Conservation (phyloP, 805 yeast genomes). For the Myxozyma kluyveri region DNA sequence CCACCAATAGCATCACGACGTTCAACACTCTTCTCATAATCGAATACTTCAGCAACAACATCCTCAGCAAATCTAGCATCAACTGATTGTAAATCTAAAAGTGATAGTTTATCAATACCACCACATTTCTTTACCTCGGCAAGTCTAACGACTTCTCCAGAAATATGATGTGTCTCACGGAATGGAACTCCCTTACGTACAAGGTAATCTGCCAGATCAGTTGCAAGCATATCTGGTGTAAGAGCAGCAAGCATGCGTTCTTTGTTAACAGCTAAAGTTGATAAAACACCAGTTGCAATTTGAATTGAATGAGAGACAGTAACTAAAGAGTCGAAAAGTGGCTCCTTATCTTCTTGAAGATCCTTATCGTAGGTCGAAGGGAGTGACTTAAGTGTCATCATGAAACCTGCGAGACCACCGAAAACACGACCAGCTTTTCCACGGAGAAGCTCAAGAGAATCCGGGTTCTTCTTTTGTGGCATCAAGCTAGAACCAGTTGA, state of each 20-base stretch:
- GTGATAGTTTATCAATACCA: constrained; percentile 81
- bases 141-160: constrained; percentile 91
- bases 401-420: constrained; percentile 90
- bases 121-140: constrained; percentile 76
- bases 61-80: constrained; percentile 79
- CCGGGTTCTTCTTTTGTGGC: constrained; percentile 99
- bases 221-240: constrained; percentile 98
- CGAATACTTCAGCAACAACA: constrained; percentile 70
- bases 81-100: constrained; percentile 74
- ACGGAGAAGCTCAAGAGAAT: constrained; percentile 87
- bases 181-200: constrained; percentile 98
- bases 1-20: constrained; percentile 97
- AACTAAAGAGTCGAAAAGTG: constrained; percentile 84
- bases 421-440: constrained; percentile 98
- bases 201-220: constrained; percentile 95
- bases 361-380: constrained; percentile 98
- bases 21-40: constrained; percentile 92
- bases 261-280: constrained; percentile 72
- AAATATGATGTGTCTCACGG: constrained; percentile 98
- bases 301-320: constrained; percentile 92
- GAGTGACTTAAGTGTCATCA: constrained; percentile 94
- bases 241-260: constrained; percentile 81
- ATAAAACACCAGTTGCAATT: constrained; percentile 94
- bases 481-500: constrained; percentile 97
- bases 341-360: constrained; percentile 98